Base-by-base conservation (phyloP, 768 basidiomycete genomes). In the Termitomyces eurrhizus region DNA sequence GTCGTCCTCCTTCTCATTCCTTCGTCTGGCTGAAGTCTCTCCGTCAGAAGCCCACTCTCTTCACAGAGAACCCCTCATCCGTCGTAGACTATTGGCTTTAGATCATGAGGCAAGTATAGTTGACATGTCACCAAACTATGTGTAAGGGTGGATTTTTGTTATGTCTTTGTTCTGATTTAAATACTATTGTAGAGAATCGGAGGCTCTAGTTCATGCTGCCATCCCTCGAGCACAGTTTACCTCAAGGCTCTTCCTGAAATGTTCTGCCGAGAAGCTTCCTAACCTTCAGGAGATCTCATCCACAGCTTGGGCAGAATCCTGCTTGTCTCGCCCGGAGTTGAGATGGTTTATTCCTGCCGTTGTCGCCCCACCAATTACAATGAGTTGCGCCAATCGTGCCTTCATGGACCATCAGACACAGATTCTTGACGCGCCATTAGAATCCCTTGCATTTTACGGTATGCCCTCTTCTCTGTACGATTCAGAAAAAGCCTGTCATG, bases 261-360 rank as follows among this genome's bases (percentile, higher is more conserved):
- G 66, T 55, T 67, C 79, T 18, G 76, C 80, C 9, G 72, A 77
- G 35, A 77, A 72, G 29, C 74, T 87, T 26, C 85, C 87, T 2
- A 71, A 75, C 14, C 78, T 95, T 21, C 69, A 69, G n/a, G 75
- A 79, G n/a, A 89, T 96, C 66, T 80, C 88, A 8, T 70, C 70
- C 18, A 72, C 76, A 21, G 76, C 78, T 13, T 96, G 93, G 89
- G 73, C 79, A 58, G 71, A 78, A n/a, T 95, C 95, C 2, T 92
- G 86, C 68, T 75, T 98, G 33, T 94, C 92, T 42, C 85, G 92
- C 42, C 85, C 84, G 2, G 83, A 83, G 14, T 80, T 95, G 65
- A 87, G 86, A 64, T 97, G 94, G 88, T 92, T 88, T 73, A 78
- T 92, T 18, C 92, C 93, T n/a, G 78, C 87, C 9, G 94, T 78